Evolutionary conservation across 2,329 filamentous ascomycete species (phyloP).

Genomic region (Cladosporium sp.): DNA sequence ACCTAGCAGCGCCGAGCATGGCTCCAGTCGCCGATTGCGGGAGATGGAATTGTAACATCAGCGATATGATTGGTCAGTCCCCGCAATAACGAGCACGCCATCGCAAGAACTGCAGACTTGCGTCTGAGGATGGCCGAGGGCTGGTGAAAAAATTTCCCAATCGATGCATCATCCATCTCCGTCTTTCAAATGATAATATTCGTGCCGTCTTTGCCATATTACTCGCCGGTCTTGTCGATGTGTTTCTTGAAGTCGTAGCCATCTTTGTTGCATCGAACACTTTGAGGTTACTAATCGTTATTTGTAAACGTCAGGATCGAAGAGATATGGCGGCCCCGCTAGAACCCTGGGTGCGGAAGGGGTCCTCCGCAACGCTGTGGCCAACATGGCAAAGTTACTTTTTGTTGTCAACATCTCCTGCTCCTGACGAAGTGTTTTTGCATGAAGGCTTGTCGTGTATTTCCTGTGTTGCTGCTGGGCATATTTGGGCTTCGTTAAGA

Average conservation of each 20-base stretch:
- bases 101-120: background rate
- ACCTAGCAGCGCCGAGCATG: background rate
- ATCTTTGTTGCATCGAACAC: background rate
- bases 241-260: too few relatives aligned
- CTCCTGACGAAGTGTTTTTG: too few relatives aligned
- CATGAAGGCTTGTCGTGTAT: too few relatives aligned
- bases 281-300: background rate
- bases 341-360: background rate
- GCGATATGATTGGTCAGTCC: background rate
- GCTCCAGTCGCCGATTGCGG: conserved; percentile 10
- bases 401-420: too few relatives aligned
- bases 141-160: background rate
- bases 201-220: too few relatives aligned
- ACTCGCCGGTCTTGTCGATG: too few relatives aligned
- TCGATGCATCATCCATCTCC: background rate
- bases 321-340: background rate
- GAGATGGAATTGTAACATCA: background rate
- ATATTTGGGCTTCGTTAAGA: too few relatives aligned
- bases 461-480: too few relatives aligned
- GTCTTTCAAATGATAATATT: too few relatives aligned
- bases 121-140: background rate
- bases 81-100: background rate
- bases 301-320: background rate
- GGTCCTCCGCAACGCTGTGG: too few relatives aligned
- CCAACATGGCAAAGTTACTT: too few relatives aligned